Percentiles rank a stretch among this genome's conserved stretches.
These are phyloP conservation scores for Fraxinus paxiana DNA, from an alignment of 305 asterid genomes.

Conservation along the genomic window DNA sequence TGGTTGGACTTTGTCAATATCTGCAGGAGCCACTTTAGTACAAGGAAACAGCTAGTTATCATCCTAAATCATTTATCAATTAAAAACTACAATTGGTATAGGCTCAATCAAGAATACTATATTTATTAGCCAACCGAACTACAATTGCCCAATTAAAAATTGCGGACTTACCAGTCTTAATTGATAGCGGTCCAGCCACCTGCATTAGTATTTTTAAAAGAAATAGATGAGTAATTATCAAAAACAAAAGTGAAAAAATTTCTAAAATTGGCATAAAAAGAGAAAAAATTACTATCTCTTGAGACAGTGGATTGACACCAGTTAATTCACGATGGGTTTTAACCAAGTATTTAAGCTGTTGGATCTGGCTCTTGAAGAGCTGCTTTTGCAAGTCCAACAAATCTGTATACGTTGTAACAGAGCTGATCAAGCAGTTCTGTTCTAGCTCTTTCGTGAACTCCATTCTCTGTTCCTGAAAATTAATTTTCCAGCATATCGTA, in stretches of 20 bases:
- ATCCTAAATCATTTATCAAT: neutral
- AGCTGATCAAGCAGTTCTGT: neutral
- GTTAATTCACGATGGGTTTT: neutral
- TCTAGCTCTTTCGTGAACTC: neutral
- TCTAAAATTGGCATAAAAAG: neutral
- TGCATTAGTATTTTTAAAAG: neutral
- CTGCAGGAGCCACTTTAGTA: neutral
- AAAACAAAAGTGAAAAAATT: neutral
- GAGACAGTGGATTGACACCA: neutral
- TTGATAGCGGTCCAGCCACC: neutral
- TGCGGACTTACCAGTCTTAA: neutral
- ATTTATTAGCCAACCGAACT: neutral
- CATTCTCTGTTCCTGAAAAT: neutral
- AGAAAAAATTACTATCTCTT: neutral
- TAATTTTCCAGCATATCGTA: neutral
- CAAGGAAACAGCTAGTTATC: neutral
- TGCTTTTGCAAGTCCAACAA: neutral
- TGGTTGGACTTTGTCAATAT: neutral
- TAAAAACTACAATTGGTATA: neutral
- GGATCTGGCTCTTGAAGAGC: neutral
- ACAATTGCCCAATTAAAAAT: neutral
- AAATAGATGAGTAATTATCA: neutral
- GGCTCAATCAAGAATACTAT: neutral
- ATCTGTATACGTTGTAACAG: neutral
- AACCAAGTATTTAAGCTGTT: neutral